Percentiles rank a stretch among this genome's conserved stretches.
phyloP scores from a whole-genome alignment of 2,329 filamentous ascomycete genomes.

The Pyricularia pennisetigena region DNA sequence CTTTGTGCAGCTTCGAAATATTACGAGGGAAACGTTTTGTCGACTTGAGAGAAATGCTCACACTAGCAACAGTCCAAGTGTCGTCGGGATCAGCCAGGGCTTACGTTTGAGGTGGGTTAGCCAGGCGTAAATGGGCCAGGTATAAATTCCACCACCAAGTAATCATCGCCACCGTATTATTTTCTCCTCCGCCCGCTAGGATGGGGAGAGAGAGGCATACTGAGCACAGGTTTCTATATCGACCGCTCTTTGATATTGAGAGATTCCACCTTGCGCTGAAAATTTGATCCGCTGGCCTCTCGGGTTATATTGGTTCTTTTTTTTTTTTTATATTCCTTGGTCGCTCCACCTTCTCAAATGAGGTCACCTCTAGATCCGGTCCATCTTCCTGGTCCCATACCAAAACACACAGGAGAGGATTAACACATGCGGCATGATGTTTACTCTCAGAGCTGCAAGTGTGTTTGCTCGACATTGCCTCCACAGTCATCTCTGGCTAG shows the following conservation, averaged over 20 bases:
- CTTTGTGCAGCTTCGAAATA: neutral
- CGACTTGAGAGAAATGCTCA: neutral
- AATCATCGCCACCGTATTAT: neutral
- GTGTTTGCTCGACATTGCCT: neutral
- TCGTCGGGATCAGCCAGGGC: neutral
- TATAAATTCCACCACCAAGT: neutral
- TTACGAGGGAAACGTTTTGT: neutral
- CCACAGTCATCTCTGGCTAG: neutral
- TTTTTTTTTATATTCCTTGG: neutral
- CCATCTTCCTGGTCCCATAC: neutral
- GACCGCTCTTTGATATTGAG: neutral
- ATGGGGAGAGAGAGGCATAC: neutral
- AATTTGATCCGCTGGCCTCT: neutral
- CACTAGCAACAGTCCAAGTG: neutral
- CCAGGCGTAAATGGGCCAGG: neutral
- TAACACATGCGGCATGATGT: too few relatives aligned
- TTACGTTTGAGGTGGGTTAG: neutral
- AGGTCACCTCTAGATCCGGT: neutral
- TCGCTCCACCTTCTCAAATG: neutral
- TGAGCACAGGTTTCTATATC: neutral
- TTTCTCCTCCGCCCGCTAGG: neutral
- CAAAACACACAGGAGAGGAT: too few relatives aligned
- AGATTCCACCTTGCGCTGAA: neutral
- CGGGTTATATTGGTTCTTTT: too few relatives aligned
- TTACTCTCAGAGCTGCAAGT: too few relatives aligned